A percentile compares a stretch with the other conserved stretches of the same genome.
These are phyloP conservation scores for Eragrostis tef DNA, from an alignment of 202 grass and related monocot genomes.

Conservation along the genomic window DNA sequence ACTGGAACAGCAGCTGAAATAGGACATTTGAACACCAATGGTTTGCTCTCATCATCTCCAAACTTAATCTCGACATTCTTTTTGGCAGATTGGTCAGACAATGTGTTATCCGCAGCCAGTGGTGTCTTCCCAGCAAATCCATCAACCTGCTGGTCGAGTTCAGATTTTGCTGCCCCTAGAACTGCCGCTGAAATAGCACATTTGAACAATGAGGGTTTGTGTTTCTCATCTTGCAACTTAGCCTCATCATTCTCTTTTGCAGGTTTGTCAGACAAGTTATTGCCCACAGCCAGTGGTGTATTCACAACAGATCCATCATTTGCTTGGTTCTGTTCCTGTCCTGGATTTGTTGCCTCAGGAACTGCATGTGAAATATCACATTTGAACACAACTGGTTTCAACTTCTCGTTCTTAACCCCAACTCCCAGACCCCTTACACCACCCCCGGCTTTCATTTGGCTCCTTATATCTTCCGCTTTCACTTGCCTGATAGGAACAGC, in stretches of 20 bases:
- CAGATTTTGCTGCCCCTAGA: background rate
- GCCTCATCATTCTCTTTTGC: constrained; percentile 12
- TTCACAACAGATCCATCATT: constrained; percentile 20
- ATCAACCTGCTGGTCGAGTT: background rate
- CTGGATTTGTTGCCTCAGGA: background rate
- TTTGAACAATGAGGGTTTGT: background rate
- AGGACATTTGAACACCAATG: background rate
- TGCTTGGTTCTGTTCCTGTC: constrained; percentile 16
- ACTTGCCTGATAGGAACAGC: constrained; percentile 61
- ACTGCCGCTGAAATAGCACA: background rate
- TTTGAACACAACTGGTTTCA: constrained; percentile 10
- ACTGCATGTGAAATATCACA: constrained; percentile 16
- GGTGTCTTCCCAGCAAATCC: background rate
- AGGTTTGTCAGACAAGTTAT: constrained; percentile 2
- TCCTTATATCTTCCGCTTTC: constrained; percentile 43
- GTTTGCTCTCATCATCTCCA: background rate
- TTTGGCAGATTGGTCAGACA: background rate
- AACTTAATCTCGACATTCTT: background rate
- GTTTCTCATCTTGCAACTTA: background rate
- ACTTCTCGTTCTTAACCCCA: constrained; percentile 11
- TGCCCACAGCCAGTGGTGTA: background rate
- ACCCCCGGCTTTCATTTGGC: background rate
- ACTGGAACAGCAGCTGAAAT: background rate
- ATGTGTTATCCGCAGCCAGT: background rate
- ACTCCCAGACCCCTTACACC: constrained; percentile 24